phyloP scores from a whole-genome alignment of 164 flowering plant species.

The Chloranthus sessilifolius region DNA sequence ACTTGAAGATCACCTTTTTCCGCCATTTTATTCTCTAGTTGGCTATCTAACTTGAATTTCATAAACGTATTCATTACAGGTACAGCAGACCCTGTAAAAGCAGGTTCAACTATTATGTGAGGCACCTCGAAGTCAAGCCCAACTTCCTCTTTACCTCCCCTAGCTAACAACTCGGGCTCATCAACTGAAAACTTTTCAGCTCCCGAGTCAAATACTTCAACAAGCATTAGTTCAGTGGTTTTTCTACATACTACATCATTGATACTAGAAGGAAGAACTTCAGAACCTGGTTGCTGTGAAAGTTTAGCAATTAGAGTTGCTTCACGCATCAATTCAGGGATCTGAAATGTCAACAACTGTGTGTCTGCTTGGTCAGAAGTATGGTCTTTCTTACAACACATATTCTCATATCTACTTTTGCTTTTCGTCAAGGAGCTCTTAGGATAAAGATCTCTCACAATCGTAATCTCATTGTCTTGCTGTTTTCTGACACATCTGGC shows the following conservation, averaged over 20 bases:
- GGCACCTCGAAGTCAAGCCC: constrained; percentile 14
- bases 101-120: constrained; percentile 8
- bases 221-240: constrained; percentile 13
- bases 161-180: constrained; percentile 14
- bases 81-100: constrained; percentile 13
- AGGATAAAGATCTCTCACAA: constrained; percentile 10
- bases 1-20: constrained; percentile 21
- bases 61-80: constrained; percentile 11
- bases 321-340: constrained; percentile 14
- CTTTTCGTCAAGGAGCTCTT: constrained; percentile 8
- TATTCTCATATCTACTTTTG: constrained; percentile 2
- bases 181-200: constrained; percentile 15
- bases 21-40: constrained; percentile 9
- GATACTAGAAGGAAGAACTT: constrained; percentile 12
- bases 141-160: constrained; percentile 13
- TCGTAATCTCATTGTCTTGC: constrained; percentile 11
- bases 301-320: constrained; percentile 13
- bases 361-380: constrained; percentile 14
- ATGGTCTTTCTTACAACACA: constrained; percentile 9
- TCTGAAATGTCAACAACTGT: constrained; percentile 9
- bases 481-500: constrained; percentile 10
- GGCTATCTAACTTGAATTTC: constrained; percentile 10
- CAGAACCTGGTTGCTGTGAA: constrained; percentile 14
- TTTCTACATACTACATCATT: constrained; percentile 5
- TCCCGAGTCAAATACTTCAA: constrained; percentile 13